A percentile compares a stretch with the other conserved stretches of the same genome.
Conservation (phyloP, 345 rosid species). For the Eucalyptus grandis region DNA sequence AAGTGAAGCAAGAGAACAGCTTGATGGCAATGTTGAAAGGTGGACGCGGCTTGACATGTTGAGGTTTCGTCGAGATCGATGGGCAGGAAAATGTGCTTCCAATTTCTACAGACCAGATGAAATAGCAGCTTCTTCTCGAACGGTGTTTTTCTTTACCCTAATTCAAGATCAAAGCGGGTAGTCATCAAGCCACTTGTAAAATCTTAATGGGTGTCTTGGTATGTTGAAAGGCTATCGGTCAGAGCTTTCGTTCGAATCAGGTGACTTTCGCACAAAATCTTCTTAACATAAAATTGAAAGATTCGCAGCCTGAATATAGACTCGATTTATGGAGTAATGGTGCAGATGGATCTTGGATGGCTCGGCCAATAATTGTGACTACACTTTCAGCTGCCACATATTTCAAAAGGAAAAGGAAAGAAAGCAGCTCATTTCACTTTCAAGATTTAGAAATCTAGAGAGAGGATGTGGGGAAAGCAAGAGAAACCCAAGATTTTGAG, state of each 20-base stretch:
- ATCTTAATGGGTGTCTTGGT: background rate
- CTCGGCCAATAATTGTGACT: background rate
- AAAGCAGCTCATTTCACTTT: background rate
- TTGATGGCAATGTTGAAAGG: background rate
- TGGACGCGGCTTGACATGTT: background rate
- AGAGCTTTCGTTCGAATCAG: background rate
- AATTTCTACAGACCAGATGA: background rate
- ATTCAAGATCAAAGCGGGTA: background rate
- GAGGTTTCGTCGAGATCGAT: background rate
- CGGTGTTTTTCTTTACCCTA: background rate
- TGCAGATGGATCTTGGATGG: background rate
- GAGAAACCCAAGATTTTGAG: background rate
- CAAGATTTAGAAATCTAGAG: background rate
- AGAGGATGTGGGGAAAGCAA: background rate
- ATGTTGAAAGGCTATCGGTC: background rate
- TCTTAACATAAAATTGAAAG: background rate
- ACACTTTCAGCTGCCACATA: background rate
- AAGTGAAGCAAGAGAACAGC: background rate
- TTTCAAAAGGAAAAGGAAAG: background rate
- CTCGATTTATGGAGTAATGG: background rate
- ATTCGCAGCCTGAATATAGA: background rate
- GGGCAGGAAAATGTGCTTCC: background rate
- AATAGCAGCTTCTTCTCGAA: background rate
- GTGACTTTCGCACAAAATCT: background rate
- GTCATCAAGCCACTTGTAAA: background rate